A percentile compares a stretch with the other conserved stretches of the same genome.
Conservation (phyloP, 805 yeast genomes). For the Scheffersomyces lignosus region DNA sequence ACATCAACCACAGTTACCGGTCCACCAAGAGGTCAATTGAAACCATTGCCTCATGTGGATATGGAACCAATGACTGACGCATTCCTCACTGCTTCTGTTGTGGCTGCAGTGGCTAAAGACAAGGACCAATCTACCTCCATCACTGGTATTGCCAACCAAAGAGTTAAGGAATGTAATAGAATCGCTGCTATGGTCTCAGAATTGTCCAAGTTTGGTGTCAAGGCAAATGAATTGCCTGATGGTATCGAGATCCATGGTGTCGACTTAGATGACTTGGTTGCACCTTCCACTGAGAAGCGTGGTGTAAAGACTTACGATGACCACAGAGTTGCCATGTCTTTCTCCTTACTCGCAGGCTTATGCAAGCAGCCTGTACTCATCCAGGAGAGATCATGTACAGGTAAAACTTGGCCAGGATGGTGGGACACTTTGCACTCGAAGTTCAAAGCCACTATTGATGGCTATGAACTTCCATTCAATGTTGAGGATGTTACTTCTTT, state of each 20-base stretch:
- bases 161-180: conserved; percentile 96
- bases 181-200: conserved; percentile 92
- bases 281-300: conserved; percentile 50
- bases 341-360: conserved; percentile 82
- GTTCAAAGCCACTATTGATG: conserved; percentile 67
- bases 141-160: conserved; percentile 95
- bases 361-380: conserved; percentile 63
- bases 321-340: conserved; percentile 97
- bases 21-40: conserved; percentile 68
- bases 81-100: conserved; percentile 92
- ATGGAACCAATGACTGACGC: conserved; percentile 99
- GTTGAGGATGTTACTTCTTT: conserved; percentile 16
- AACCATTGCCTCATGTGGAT: conserved; percentile 74
- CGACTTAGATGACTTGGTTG: conserved; percentile 46
- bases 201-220: conserved; percentile 87
- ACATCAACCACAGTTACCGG: conserved; percentile 92
- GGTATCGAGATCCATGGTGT: conserved; percentile 88
- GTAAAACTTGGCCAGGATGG: conserved; percentile 99
- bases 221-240: conserved; percentile 81
- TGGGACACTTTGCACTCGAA: conserved; percentile 86
- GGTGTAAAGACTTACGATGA: conserved; percentile 87
- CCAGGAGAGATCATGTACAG: conserved; percentile 88
- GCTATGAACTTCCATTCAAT: conserved; percentile 55
- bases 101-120: conserved; percentile 82
- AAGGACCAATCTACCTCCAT: conserved; percentile 64